A percentile compares a stretch with the other conserved stretches of the same genome.
phyloP scores from a whole-genome alignment of 805 yeast genomes.

The Cyberlindnera subsufficiens region DNA sequence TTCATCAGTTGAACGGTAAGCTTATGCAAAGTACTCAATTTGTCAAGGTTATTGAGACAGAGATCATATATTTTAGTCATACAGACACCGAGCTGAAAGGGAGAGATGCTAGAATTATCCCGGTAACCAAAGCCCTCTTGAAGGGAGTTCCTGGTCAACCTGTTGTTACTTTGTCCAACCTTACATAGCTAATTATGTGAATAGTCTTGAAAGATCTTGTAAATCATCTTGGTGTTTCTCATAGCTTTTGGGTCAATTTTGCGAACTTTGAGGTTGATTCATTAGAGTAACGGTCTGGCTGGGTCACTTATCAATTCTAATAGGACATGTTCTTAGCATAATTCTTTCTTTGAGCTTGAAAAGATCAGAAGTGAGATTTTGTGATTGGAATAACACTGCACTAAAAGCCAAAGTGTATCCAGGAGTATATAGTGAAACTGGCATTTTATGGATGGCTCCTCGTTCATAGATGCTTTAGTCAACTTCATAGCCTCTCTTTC shows the following conservation, averaged over 20 bases:
- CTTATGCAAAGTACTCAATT: conserved; percentile 61
- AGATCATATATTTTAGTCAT: conserved; percentile 52
- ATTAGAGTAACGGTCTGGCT: too few species aligned
- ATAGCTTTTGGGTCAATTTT: too few species aligned
- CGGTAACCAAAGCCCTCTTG: not conserved
- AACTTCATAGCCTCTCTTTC: conserved; percentile 41
- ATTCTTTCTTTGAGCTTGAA: too few species aligned
- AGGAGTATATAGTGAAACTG: too few species aligned
- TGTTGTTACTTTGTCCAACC: not conserved
- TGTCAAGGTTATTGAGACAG: conserved; percentile 46
- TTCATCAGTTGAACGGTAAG: conserved; percentile 47
- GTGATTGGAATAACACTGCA: too few species aligned
- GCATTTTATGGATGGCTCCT: too few species aligned
- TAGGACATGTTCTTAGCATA: too few species aligned
- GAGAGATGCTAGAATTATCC: not conserved
- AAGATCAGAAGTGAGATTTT: too few species aligned
- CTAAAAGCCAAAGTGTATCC: too few species aligned
- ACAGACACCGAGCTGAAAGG: conserved; percentile 5
- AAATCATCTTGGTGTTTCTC: too few species aligned
- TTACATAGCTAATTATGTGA: not conserved
- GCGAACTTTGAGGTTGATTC: too few species aligned
- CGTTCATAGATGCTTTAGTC: conserved; percentile 1
- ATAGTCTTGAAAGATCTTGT: not conserved
- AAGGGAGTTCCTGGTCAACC: conserved; percentile 2
- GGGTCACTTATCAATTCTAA: too few species aligned